Conservation (phyloP, 2,329 filamentous ascomycete species). For the Fusarium sterilihyphosum region DNA sequence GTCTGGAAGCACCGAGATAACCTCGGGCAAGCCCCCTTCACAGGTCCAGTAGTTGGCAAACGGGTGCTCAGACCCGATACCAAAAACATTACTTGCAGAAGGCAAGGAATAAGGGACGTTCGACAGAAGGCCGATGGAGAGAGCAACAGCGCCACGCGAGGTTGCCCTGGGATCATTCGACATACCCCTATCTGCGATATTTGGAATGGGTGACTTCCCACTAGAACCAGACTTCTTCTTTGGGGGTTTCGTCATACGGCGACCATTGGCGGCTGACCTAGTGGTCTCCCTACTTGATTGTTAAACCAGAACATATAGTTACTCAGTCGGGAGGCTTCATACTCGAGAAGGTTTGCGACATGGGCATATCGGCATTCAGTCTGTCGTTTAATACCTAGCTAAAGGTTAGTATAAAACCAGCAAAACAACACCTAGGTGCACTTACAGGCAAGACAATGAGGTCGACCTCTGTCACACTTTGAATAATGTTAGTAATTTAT, state of each 20-base stretch:
- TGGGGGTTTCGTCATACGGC: constrained; percentile 66
- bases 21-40: constrained; percentile 77
- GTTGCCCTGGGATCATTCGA: constrained; percentile 55
- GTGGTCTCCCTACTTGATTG: constrained; percentile 62
- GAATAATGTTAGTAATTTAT: constrained; percentile 17
- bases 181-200: constrained; percentile 65
- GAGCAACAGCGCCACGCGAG: constrained; percentile 62
- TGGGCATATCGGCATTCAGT: constrained; percentile 79
- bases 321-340: constrained; percentile 47
- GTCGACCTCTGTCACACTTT: constrained; percentile 79
- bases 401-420: constrained; percentile 29
- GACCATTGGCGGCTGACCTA: constrained; percentile 61
- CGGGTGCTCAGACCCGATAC: constrained; percentile 80
- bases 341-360: constrained; percentile 81
- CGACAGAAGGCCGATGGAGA: constrained; percentile 72
- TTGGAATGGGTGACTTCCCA: constrained; percentile 58
- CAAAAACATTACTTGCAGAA: constrained; percentile 80
- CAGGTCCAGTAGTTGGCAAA: constrained; percentile 90
- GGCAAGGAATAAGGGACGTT: constrained; percentile 77
- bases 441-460: constrained; percentile 73
- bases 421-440: background rate
- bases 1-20: constrained; percentile 78
- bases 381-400: constrained; percentile 77
- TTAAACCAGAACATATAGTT: constrained; percentile 21
- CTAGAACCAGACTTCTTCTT: constrained; percentile 60